These are phyloP conservation scores for Coprinopsis marcescibilis DNA, from an alignment of 768 basidiomycete species.

Conservation along the genomic window DNA sequence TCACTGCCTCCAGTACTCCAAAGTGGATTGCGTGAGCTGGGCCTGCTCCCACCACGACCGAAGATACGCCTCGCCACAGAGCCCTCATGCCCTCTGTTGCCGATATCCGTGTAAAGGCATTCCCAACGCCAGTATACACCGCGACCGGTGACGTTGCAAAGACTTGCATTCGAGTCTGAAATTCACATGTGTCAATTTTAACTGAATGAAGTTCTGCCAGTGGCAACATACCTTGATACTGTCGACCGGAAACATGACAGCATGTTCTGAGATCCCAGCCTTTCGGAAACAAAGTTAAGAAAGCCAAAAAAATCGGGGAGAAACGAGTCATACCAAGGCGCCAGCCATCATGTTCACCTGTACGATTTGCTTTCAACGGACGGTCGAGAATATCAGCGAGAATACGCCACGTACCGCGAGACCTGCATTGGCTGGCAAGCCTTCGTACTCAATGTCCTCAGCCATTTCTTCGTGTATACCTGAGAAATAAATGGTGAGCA, in stretches of 20 bases:
- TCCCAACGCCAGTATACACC: constrained; percentile 83
- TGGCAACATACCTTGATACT: constrained; percentile 81
- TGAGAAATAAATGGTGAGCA: background rate
- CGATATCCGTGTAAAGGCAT: constrained; percentile 88
- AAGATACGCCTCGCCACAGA: constrained; percentile 94
- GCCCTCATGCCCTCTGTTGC: constrained; percentile 89
- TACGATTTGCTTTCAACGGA: constrained; percentile 12
- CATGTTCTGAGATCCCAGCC: constrained; percentile 99
- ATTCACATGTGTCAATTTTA: constrained; percentile 8
- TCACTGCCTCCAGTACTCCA: constrained; percentile 90
- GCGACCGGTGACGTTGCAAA: constrained; percentile 81
- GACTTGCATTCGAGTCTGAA: constrained; percentile 98
- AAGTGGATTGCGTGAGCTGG: constrained; percentile 99
- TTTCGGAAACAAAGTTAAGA: constrained; percentile 25
- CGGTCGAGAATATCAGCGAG: constrained; percentile 1
- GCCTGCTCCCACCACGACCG: constrained; percentile 93
- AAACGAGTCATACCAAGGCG: constrained; percentile 65
- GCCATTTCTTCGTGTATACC: constrained; percentile 10
- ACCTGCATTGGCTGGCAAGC: constrained; percentile 63
- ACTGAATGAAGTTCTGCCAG: background rate
- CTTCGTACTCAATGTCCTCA: constrained; percentile 16
- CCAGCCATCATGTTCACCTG: constrained; percentile 98
- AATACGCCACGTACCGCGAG: constrained; percentile 46
- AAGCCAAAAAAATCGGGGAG: constrained; percentile 6
- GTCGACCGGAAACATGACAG: constrained; percentile 97